Conservation (phyloP, 75 land plant species). For the Selaginella tamariscina region DNA sequence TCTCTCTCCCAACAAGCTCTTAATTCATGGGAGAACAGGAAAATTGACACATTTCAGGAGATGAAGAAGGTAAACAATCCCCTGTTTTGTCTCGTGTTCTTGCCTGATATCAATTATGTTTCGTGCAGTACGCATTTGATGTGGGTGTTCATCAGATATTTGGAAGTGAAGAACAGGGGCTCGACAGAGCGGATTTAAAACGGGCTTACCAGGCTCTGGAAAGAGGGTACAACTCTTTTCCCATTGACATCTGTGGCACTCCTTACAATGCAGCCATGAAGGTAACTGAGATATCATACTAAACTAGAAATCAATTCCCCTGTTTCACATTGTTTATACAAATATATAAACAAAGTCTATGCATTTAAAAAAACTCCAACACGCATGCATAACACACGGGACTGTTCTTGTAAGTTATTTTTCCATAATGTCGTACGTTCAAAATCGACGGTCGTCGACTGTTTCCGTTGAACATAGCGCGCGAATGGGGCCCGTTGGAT, state of each 20-base stretch:
- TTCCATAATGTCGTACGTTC: too few species aligned
- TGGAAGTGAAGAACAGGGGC: conserved; percentile 38
- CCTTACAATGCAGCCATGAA: conserved; percentile 72
- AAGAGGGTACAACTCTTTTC: conserved; percentile 85
- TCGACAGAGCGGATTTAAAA: conserved; percentile 53
- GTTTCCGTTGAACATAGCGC: too few species aligned
- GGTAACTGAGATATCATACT: too few species aligned
- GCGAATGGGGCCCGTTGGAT: too few species aligned
- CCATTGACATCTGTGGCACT: conserved; percentile 73
- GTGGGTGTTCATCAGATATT: conserved; percentile 59
- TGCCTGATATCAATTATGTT: not conserved
- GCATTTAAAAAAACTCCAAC: too few species aligned
- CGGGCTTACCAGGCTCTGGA: conserved; percentile 64
- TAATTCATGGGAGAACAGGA: conserved; percentile 28
- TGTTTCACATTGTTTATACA: too few species aligned
- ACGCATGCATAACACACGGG: too few species aligned
- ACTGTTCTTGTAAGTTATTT: too few species aligned
- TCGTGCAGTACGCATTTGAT: conserved; percentile 58
- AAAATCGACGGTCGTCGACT: too few species aligned
- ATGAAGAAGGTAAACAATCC: conserved; percentile 56
- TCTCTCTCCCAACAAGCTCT: conserved; percentile 38
- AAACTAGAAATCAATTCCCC: too few species aligned
- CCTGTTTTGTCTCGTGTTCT: conserved; percentile 14
- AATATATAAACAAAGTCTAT: too few species aligned
- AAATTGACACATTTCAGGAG: conserved; percentile 64